Evolutionary conservation across 106 monocot genomes (phyloP), one percentile per base, ranked within the genome.

Genomic region (Dendrobium huoshanense): DNA sequence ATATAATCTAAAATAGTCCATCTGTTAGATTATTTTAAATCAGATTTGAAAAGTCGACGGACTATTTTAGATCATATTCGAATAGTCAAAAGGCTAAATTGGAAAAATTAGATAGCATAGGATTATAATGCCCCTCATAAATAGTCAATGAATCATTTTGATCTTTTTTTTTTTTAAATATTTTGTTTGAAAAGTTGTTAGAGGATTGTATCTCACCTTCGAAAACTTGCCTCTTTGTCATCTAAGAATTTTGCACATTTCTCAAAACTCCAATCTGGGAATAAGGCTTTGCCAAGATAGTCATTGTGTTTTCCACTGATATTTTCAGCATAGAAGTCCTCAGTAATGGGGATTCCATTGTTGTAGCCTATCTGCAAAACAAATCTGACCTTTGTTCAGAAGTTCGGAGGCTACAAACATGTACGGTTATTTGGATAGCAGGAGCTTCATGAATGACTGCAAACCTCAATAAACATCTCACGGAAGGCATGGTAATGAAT

Each of bases 391-490:
- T 9, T 37, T 37, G 37, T 37, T 9, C 25, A 41, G 5, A 54
- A 64, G 9, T 41, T 43, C 16, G 18, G 37, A 31, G 37, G 20
- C 33, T 19, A 80, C n/a, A 84, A 80, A 75, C 4, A 45, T 5
- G 37, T 37, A 37, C 37, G 37, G 3, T 37, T 40, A 41, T 9
- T 42, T 42, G 16, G 29, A 33, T 67, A 55, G 3, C 15, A 13
- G 41, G 19, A 33, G 5, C 9, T 19, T 10, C 59, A 8, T 1
- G 61, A 55, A 13, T 76, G 4, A 24, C 9, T 18, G 18, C 64
- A 37, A 61, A 95, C 95, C 92, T 90, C 84, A 47, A 84, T 85
- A 54, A 96, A 87, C 84, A 93, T 81, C 81, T 93, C 89, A 27
- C 85, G 84, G 55, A 89, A 92, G 44, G 93, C 96, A 54, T 77